These are phyloP conservation scores for Sphagnum tenellum DNA, from an alignment of 225 moss, liverwort and hornwort genomes.

Conservation along the genomic window DNA sequence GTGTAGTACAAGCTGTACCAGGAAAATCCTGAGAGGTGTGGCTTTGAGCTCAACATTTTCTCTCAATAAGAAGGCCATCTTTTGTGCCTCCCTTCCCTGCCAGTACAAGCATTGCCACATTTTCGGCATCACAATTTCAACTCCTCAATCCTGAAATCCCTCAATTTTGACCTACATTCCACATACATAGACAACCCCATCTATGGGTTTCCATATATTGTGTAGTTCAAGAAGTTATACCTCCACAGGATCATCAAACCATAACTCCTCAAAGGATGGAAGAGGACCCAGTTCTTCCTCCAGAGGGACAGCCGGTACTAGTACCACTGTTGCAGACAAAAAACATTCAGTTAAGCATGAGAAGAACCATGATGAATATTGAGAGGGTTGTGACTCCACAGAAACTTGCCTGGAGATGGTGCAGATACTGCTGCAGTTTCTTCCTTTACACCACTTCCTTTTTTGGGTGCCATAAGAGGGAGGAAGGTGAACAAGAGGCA, in stretches of 20 bases:
- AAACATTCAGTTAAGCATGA: too few species aligned
- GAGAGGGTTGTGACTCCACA: too few species aligned
- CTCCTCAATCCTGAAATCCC: neutral
- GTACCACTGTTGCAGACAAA: too few species aligned
- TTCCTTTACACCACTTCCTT: too few species aligned
- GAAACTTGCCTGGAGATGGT: too few species aligned
- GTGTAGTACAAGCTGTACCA: slow-evolving; percentile 4
- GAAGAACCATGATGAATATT: too few species aligned
- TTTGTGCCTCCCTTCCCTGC: slow-evolving; percentile 36
- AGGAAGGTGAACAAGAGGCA: too few species aligned
- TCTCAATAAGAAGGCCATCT: slow-evolving; percentile 26
- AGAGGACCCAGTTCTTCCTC: slow-evolving; percentile 9
- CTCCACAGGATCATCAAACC: slow-evolving; percentile 50
- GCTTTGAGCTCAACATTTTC: slow-evolving; percentile 35
- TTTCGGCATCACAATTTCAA: neutral
- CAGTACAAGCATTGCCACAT: neutral
- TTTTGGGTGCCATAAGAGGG: too few species aligned
- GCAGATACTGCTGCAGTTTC: too few species aligned
- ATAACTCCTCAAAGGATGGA: slow-evolving; percentile 36
- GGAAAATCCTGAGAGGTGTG: slow-evolving; percentile 21
- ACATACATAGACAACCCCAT: neutral
- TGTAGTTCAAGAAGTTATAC: neutral
- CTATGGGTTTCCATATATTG: neutral
- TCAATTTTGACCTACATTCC: neutral
- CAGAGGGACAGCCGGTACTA: neutral